Base-by-base conservation (phyloP, 768 basidiomycete genomes). In the Cyclocybe aegerita region DNA sequence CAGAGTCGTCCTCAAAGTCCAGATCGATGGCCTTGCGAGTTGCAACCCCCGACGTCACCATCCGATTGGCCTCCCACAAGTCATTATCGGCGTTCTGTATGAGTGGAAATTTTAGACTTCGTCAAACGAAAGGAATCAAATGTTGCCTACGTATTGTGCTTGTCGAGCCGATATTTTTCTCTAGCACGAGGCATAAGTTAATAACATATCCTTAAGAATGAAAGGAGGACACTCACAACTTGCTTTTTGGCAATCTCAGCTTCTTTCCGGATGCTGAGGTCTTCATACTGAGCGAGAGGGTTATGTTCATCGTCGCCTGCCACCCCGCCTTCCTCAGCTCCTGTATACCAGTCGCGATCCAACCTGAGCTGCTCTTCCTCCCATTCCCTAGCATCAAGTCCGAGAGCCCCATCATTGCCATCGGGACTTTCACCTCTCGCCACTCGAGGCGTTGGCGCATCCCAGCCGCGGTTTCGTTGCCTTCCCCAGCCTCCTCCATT, bases 61-160 rank as follows among this genome's bases (percentile, higher is more conserved):
- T 95, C 62, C 96, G 90, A 64, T 98, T 98, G 7, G 90, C 90
- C 74, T 99, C 97, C 97, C 97, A 99, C 9, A 96, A 73, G 61
- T 99, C 97, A 61, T 97, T 98, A 67, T 99, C 97, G 16, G 93
- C 93, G 60, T 98, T 98, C 91, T 95, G 62, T 4, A 52, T 14
- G 5, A 38, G 23, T 2, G 23, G 23, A 23, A 23, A 23, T 23
- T 23, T 23, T 23, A 55, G 7, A 32, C 60, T 61, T 38, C 66
- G 53, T 49, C 36, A 17, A 16, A 14, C 2, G 9, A 9, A n/a
- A 43, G 16, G 11, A 47, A 33, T 39, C 33, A 12, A 11, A 44
- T 37, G 4, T 1, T 4, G 74, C 90, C 60, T 59, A 94, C 93
- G 66, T 94, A 97, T 84, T 98, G 95, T 0, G 95, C 95, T 68